Percentiles rank a stretch among this genome's conserved stretches.
phyloP scores from a whole-genome alignment of 345 rosid species.

The Capsella bursapastoris region DNA sequence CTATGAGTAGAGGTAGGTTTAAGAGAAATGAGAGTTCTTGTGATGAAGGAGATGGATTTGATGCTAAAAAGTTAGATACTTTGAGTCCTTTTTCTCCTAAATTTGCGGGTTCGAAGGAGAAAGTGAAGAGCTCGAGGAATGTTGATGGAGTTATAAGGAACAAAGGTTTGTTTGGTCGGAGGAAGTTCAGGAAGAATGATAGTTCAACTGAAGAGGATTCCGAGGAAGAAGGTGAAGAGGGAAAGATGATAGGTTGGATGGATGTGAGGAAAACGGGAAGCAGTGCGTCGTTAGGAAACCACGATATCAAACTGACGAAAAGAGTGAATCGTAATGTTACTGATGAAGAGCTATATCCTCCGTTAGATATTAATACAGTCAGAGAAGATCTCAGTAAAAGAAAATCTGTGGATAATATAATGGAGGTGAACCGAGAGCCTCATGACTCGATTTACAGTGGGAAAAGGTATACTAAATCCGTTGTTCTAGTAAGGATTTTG shows the following conservation, averaged over 20 bases:
- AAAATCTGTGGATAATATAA: conserved; percentile 48
- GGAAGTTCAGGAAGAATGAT: conserved; percentile 55
- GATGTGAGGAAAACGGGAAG: conserved; percentile 64
- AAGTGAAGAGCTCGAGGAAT: conserved; percentile 38
- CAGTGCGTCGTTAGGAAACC: conserved; percentile 74
- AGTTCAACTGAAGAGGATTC: conserved; percentile 72
- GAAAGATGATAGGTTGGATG: conserved; percentile 50
- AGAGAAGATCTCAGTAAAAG: conserved; percentile 63
- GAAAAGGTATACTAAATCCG: conserved; percentile 51
- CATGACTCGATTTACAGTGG: conserved; percentile 58
- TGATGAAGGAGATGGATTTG: conserved; percentile 42
- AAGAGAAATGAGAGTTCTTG: conserved; percentile 56
- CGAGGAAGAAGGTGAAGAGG: conserved; percentile 46
- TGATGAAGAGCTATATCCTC: conserved; percentile 60
- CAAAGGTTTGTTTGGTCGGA: conserved; percentile 38
- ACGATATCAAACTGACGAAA: conserved; percentile 68
- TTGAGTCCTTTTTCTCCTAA: conserved; percentile 38
- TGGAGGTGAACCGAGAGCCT: conserved; percentile 42
- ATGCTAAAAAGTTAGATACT: conserved; percentile 28
- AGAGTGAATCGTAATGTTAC: conserved; percentile 65
- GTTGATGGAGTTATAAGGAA: conserved; percentile 36
- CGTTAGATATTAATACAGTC: conserved; percentile 58
- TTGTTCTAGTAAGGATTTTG: background rate
- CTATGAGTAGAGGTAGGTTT: conserved; percentile 47
- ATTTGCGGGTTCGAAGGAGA: conserved; percentile 33